These are phyloP conservation scores for Rhynchospora tenuis DNA, from an alignment of 176 grass and related monocot species.

Conservation along the genomic window DNA sequence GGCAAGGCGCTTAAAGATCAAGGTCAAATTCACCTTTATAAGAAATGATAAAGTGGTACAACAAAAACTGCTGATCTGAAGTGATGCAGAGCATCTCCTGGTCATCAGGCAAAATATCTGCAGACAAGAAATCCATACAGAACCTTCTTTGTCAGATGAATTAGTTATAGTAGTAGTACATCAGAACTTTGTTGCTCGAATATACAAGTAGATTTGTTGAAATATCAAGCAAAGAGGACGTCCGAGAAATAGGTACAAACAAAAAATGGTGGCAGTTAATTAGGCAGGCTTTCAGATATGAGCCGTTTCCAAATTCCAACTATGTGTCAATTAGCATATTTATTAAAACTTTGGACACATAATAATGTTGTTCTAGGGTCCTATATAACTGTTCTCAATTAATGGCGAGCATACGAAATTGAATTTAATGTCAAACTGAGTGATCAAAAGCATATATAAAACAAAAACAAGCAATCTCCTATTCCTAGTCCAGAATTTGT, in stretches of 20 bases:
- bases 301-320: not conserved
- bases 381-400: not conserved
- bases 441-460: not conserved
- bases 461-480: not conserved
- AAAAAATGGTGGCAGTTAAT: not conserved
- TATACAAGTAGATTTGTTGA: conserved; percentile 53
- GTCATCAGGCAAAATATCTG: conserved; percentile 53
- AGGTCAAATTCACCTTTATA: conserved; percentile 46
- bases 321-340: not conserved
- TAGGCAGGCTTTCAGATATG: not conserved
- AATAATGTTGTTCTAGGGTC: not conserved
- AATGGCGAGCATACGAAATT: not conserved
- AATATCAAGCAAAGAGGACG: conserved; percentile 26
- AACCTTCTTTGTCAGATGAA: conserved; percentile 52
- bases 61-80: conserved; percentile 91
- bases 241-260: not conserved
- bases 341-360: not conserved
- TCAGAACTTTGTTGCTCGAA: conserved; percentile 77
- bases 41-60: conserved; percentile 47
- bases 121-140: conserved; percentile 78
- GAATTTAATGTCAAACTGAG: not conserved
- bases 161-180: too few species aligned
- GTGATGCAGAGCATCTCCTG: conserved; percentile 70
- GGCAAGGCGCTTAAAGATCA: conserved; percentile 58
- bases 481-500: not conserved